phyloP scores from a whole-genome alignment of 768 basidiomycete species.

The Kwoniella pini region DNA sequence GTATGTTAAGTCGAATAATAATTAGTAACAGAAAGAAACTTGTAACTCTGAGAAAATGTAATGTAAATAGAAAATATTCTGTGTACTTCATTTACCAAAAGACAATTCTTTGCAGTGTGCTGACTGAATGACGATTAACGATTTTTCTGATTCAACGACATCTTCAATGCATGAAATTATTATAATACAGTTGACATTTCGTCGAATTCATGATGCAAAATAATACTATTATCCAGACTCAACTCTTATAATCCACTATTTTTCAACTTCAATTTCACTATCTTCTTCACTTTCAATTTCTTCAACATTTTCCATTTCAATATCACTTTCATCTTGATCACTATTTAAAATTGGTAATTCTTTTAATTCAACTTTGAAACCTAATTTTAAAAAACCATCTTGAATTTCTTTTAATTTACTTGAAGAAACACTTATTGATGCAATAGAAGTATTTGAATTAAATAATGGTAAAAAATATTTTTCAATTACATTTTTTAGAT shows the following conservation, averaged over 20 bases:
- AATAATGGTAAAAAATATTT: slow-evolving; percentile 85
- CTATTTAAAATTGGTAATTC: slow-evolving; percentile 62
- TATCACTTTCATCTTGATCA: slow-evolving; percentile 33
- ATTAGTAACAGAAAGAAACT: no score
- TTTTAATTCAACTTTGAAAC: slow-evolving; percentile 76
- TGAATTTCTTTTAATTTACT: slow-evolving; percentile 73
- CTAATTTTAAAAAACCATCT: slow-evolving; percentile 64
- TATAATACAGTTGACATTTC: neutral
- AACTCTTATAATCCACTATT: neutral
- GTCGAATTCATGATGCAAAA: neutral
- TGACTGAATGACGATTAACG: no score
- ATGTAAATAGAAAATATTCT: no score
- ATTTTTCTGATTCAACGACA: no score
- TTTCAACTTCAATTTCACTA: neutral
- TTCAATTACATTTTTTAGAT: slow-evolving; percentile 69
- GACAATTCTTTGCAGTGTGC: no score
- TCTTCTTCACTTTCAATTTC: slow-evolving; percentile 14
- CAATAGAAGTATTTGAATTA: slow-evolving; percentile 70
- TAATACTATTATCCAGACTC: neutral
- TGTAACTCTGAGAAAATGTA: no score
- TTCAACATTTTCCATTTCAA: slow-evolving; percentile 7
- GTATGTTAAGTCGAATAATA: no score
- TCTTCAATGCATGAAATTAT: no score
- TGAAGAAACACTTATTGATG: slow-evolving; percentile 78
- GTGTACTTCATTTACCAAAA: no score